Evolutionary conservation across 75 land plant species (phyloP).

Genomic region (Sequoiadendron giganteum): DNA sequence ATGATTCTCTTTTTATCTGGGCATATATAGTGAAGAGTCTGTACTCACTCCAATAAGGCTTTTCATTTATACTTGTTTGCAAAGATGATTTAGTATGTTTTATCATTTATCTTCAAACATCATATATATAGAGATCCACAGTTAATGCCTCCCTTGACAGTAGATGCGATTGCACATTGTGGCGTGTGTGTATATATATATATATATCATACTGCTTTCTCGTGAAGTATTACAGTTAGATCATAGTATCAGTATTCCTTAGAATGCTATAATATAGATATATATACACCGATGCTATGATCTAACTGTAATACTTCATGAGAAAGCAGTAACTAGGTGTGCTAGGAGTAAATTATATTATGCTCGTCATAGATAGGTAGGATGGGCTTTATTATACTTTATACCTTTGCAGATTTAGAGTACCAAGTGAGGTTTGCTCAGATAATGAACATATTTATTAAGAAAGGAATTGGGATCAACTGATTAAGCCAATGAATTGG

Average conservation of each 20-base stretch:
- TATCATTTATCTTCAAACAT: not conserved
- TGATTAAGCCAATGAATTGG: not conserved
- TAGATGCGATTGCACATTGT: not conserved
- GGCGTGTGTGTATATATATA: not conserved
- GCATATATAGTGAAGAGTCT: not conserved
- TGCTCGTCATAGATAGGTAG: not conserved
- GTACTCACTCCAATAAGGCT: not conserved
- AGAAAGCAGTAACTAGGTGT: not conserved
- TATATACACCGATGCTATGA: not conserved
- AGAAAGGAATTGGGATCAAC: not conserved
- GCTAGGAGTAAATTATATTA: not conserved
- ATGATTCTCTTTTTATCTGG: not conserved
- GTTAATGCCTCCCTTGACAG: not conserved
- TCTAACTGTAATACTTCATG: not conserved
- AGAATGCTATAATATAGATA: no score
- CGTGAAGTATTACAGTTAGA: not conserved
- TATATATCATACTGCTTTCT: not conserved
- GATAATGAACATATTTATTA: not conserved
- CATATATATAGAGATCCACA: not conserved
- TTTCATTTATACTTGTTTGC: not conserved
- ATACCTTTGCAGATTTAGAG: not conserved
- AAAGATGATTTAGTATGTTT: not conserved
- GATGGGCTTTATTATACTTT: not conserved
- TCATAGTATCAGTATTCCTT: not conserved
- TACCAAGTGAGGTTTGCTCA: not conserved